These are phyloP conservation scores for Russula brevipes DNA, from an alignment of 768 basidiomycete genomes.

Conservation along the genomic window DNA sequence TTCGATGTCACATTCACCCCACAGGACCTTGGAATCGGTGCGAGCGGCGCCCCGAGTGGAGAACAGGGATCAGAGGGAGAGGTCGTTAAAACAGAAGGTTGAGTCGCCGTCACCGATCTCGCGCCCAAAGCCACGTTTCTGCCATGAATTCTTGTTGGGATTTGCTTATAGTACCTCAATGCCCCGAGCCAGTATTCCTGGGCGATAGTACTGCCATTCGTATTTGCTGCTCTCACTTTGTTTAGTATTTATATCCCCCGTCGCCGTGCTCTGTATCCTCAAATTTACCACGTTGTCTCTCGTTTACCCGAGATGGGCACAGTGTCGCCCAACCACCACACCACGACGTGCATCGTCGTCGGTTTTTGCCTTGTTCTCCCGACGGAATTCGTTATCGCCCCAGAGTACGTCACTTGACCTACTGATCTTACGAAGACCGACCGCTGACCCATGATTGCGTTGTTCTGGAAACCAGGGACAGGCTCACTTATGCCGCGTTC, in stretches of 20 bases:
- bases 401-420: slow-evolving; percentile 3
- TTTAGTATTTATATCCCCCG: slow-evolving; percentile 32
- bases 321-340: neutral
- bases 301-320: neutral
- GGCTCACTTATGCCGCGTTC: neutral
- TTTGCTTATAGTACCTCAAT: slow-evolving; percentile 19
- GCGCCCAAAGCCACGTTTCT: slow-evolving; percentile 9
- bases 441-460: slow-evolving; percentile 2
- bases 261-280: slow-evolving; percentile 35
- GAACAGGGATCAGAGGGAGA: slow-evolving; percentile 63
- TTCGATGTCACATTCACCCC: slow-evolving; percentile 71
- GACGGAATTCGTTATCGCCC: neutral
- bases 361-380: neutral
- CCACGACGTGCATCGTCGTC: neutral
- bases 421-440: neutral
- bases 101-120: slow-evolving; percentile 31
- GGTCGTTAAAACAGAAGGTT: slow-evolving; percentile 60
- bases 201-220: slow-evolving; percentile 30
- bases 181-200: slow-evolving; percentile 18
- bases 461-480: slow-evolving; percentile 6
- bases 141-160: slow-evolving; percentile 21
- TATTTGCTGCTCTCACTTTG: slow-evolving; percentile 36
- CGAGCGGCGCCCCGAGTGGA: slow-evolving; percentile 39
- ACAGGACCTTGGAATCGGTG: slow-evolving; percentile 59
- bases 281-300: slow-evolving; percentile 27